Evolutionary conservation across 2,329 filamentous ascomycete species (phyloP).

Genomic region (Xylariales sp.): DNA sequence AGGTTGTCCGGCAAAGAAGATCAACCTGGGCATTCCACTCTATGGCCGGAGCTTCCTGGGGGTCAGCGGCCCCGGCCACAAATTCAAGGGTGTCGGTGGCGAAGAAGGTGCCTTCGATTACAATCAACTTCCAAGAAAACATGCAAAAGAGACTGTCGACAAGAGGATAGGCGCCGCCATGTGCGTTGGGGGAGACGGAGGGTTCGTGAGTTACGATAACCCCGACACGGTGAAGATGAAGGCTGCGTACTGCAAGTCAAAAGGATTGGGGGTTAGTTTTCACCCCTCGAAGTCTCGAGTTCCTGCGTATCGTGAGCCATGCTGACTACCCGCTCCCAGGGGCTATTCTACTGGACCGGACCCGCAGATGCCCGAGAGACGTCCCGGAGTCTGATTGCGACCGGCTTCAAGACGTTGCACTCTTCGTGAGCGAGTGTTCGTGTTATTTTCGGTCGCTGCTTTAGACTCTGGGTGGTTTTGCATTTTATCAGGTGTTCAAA

Average conservation of each 20-base stretch:
- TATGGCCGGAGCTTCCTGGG: constrained; percentile 73
- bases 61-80: constrained; percentile 59
- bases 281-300: too few species aligned
- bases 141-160: constrained; percentile 64
- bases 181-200: constrained; percentile 68
- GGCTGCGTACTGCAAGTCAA: constrained; percentile 66
- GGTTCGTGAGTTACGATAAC: constrained; percentile 77
- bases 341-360: constrained; percentile 80
- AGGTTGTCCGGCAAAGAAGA: constrained; percentile 65
- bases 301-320: too few species aligned
- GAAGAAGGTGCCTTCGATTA: constrained; percentile 73
- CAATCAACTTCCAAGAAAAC: constrained; percentile 57
- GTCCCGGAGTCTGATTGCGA: constrained; percentile 52
- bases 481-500: constrained; percentile 6
- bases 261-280: constrained; percentile 58
- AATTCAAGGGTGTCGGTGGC: constrained; percentile 49
- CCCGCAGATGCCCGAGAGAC: constrained; percentile 61
- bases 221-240: constrained; percentile 72
- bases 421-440: constrained; percentile 28
- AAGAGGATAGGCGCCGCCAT: constrained; percentile 63
- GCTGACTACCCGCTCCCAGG: constrained; percentile 39
- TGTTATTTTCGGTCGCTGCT: not conserved
- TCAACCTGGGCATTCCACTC: constrained; percentile 69
- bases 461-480: constrained; percentile 3
- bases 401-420: constrained; percentile 56